These are phyloP conservation scores for Citrullus amarus DNA, from an alignment of 306 rosid genomes.

Conservation along the genomic window DNA sequence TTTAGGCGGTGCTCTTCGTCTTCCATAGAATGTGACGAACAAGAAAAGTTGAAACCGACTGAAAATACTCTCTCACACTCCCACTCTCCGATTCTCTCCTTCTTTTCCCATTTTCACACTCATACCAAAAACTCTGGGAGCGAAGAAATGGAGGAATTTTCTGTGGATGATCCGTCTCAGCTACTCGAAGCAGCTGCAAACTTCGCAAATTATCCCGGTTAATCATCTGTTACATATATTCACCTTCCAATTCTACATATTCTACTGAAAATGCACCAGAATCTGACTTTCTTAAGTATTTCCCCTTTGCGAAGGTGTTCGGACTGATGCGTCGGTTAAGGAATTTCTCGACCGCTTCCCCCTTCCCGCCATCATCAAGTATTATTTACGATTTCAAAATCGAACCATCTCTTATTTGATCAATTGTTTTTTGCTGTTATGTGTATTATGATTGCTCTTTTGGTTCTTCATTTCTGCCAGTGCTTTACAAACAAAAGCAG, in stretches of 20 bases:
- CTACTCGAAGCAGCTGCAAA: conserved; percentile 64
- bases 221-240: background rate
- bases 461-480: conserved; percentile 24
- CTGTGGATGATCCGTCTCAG: conserved; percentile 46
- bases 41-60: background rate
- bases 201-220: conserved; percentile 57
- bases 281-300: background rate
- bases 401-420: background rate
- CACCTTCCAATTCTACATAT: background rate
- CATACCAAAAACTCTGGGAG: background rate
- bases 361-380: conserved; percentile 61
- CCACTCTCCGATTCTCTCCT: background rate
- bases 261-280: background rate
- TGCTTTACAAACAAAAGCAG: conserved; percentile 60
- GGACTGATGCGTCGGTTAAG: conserved; percentile 47
- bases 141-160: conserved; percentile 25
- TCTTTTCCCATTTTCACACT: background rate
- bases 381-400: background rate
- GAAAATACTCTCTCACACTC: background rate
- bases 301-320: conserved; percentile 36
- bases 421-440: background rate
- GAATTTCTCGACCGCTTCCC: conserved; percentile 68
- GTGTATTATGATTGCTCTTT: background rate
- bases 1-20: background rate
- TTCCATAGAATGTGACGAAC: background rate